phyloP scores from a whole-genome alignment of 1,139 yeast genomes.

The Nakaseomyces sp. region DNA sequence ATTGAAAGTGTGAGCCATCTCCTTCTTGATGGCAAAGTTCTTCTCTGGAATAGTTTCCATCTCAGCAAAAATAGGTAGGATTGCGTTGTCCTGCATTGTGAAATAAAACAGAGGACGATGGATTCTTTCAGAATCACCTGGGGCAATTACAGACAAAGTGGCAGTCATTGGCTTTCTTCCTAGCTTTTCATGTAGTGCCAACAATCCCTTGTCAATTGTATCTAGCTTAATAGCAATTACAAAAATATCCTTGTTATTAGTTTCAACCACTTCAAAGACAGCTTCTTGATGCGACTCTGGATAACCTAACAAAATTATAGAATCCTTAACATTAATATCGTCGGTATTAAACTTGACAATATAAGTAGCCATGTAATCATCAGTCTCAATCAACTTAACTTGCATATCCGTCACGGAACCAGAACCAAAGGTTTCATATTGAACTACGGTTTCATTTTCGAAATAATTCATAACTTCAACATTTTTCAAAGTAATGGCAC shows the following conservation, averaged over 20 bases:
- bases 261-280: not conserved
- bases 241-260: not conserved
- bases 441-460: not conserved
- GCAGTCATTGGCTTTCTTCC: conserved; percentile 12
- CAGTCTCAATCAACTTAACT: not conserved
- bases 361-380: not conserved
- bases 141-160: conserved; percentile 14
- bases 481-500: not conserved
- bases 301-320: conserved; percentile 4
- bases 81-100: not conserved
- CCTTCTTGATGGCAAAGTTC: not conserved
- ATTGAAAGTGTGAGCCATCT: conserved; percentile 5
- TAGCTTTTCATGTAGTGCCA: not conserved
- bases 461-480: not conserved
- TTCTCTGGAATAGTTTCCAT: not conserved
- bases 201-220: not conserved
- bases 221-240: not conserved
- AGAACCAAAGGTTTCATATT: not conserved
- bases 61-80: conserved; percentile 5
- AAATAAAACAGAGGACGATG: not conserved
- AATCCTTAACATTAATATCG: conserved; percentile 11
- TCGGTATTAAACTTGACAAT: conserved; percentile 10
- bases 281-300: conserved; percentile 1
- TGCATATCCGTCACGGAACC: not conserved
- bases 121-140: conserved; percentile 1